Evolutionary conservation across 2,329 filamentous ascomycete species (phyloP).

Genomic region (Aspergillus sp.): DNA sequence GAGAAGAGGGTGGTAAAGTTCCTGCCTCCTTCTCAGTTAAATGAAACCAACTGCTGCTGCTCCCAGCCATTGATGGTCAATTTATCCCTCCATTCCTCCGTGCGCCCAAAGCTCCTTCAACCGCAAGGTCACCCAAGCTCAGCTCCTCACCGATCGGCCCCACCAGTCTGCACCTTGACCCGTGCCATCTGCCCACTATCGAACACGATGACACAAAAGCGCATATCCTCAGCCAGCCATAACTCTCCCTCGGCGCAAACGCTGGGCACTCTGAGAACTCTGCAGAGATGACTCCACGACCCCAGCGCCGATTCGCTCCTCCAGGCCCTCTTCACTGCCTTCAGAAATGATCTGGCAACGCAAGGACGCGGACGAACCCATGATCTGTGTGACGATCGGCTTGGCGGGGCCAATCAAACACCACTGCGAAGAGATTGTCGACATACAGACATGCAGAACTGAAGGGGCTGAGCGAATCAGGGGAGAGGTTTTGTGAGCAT

Average conservation of each 20-base stretch:
- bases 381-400: slow-evolving; percentile 31
- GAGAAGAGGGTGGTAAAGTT: too few relatives aligned
- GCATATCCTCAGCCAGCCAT: slow-evolving; percentile 7
- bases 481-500: not conserved
- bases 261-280: not conserved
- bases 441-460: not conserved
- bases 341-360: not conserved
- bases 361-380: slow-evolving; percentile 20
- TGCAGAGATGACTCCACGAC: slow-evolving; percentile 4
- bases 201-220: not conserved
- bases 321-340: not conserved
- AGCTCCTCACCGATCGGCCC: not conserved
- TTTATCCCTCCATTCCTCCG: not conserved
- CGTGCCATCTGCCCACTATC: not conserved
- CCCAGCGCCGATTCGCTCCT: not conserved
- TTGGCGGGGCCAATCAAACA: slow-evolving; percentile 20
- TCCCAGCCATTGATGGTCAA: too few relatives aligned
- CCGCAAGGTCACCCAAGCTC: not conserved
- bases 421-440: too few relatives aligned
- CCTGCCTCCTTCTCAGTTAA: too few relatives aligned
- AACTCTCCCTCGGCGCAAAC: not conserved
- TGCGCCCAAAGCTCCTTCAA: too few relatives aligned
- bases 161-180: not conserved
- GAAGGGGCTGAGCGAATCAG: slow-evolving; percentile 13
- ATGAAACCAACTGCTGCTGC: too few relatives aligned